Percentiles rank a stretch among this genome's conserved stretches.
These are phyloP conservation scores for Sordariomycetes sp. DNA, from an alignment of 2,329 filamentous ascomycete species.

Conservation along the genomic window DNA sequence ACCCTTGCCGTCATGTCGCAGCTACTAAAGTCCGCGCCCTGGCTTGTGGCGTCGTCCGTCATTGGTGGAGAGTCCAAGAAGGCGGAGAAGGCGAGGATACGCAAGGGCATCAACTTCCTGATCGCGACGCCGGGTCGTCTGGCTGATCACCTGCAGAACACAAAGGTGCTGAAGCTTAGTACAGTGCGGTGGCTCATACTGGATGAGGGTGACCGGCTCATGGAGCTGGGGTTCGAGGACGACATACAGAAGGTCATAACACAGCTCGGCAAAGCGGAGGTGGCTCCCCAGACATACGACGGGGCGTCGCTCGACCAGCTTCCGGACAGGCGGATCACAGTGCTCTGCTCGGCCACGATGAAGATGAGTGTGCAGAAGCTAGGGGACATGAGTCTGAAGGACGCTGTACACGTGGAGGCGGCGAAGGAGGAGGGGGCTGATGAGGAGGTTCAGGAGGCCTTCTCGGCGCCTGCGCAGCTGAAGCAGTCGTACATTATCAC, in stretches of 20 bases:
- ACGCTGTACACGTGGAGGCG: constrained; percentile 78
- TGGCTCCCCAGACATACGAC: constrained; percentile 49
- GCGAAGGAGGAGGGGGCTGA: constrained; percentile 28
- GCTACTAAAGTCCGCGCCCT: constrained; percentile 78
- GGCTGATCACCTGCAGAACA: constrained; percentile 86
- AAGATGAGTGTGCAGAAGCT: constrained; percentile 94
- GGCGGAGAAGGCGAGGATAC: constrained; percentile 81
- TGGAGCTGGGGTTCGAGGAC: constrained; percentile 96
- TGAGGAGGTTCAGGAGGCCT: constrained; percentile 21
- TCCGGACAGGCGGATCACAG: constrained; percentile 67
- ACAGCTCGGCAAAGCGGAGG: constrained; percentile 57
- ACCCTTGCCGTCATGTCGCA: constrained; percentile 80
- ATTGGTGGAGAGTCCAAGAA: constrained; percentile 60
- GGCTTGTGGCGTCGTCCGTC: constrained; percentile 85
- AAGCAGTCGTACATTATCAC: constrained; percentile 86
- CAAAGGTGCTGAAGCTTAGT: constrained; percentile 76
- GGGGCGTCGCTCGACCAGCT: constrained; percentile 50
- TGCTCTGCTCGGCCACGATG: constrained; percentile 94
- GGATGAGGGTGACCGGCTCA: constrained; percentile 93
- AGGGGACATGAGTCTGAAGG: constrained; percentile 88
- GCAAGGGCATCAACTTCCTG: constrained; percentile 91
- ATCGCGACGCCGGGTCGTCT: constrained; percentile 89
- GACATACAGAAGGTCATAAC: constrained; percentile 82
- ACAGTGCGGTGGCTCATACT: constrained; percentile 89
- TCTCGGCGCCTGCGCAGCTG: constrained; percentile 80